phyloP scores from a whole-genome alignment of 495 filamentous ascomycete genomes.

The Podospora appendiculata region DNA sequence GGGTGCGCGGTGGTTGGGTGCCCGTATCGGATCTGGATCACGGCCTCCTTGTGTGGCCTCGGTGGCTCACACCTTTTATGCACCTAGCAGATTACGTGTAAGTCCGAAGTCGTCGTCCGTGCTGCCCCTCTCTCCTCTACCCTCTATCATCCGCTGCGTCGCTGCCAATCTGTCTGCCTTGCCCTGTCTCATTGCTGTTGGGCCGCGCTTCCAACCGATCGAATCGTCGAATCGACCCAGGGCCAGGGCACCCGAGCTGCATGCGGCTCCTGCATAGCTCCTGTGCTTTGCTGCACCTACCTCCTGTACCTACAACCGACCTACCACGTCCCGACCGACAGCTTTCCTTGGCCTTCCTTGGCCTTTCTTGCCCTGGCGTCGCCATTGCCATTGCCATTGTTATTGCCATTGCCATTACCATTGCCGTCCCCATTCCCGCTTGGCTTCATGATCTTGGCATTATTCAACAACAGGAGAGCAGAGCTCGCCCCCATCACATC shows the following conservation, averaged over 20 bases:
- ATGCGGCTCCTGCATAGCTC: conserved; percentile 27
- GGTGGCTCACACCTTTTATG: not conserved
- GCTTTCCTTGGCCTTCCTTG: too few species aligned
- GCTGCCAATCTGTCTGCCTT: not conserved
- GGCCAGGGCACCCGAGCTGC: conserved; percentile 7
- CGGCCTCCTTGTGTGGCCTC: not conserved
- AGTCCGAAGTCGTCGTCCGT: not conserved
- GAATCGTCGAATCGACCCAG: too few species aligned
- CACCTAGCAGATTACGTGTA: not conserved
- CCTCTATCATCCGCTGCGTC: not conserved
- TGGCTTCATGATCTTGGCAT: conserved; percentile 9
- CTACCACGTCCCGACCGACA: too few species aligned
- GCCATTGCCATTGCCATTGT: too few species aligned
- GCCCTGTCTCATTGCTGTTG: conserved; percentile 1
- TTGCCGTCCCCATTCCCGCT: not conserved
- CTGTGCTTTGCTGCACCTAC: conserved; percentile 17
- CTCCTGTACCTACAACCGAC: conserved; percentile 6
- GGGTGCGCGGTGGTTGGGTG: not conserved
- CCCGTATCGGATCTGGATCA: not conserved
- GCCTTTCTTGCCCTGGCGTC: too few species aligned
- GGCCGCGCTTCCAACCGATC: conserved; percentile 1
- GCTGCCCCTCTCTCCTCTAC: not conserved
- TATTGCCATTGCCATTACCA: too few species aligned
- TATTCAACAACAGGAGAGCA: not conserved
- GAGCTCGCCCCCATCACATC: not conserved